phyloP scores from a whole-genome alignment of 1,139 yeast genomes.

The Hansenula lynferdii region DNA sequence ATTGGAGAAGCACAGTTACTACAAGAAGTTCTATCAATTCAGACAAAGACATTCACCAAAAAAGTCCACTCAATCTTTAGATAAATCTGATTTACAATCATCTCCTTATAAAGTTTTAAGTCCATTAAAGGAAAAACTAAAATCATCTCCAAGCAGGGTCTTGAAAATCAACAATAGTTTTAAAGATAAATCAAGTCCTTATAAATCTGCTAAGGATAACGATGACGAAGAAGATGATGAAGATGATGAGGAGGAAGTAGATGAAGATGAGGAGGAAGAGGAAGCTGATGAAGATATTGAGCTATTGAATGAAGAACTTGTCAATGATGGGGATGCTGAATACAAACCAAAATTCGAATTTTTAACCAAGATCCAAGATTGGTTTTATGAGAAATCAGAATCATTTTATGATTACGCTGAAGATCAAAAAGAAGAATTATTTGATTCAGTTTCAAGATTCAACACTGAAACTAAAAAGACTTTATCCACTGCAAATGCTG shows the following conservation, averaged over 20 bases:
- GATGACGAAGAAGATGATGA: conserved; percentile 11
- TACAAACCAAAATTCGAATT: conserved; percentile 9
- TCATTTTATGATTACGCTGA: conserved; percentile 17
- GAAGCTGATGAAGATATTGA: conserved; percentile 8
- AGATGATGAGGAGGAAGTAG: conserved; percentile 11
- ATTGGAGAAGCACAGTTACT: conserved; percentile 20
- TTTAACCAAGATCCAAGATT: conserved; percentile 15
- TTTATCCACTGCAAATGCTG: conserved; percentile 19
- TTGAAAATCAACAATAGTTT: conserved; percentile 16
- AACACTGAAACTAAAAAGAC: conserved; percentile 11
- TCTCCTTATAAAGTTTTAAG: conserved; percentile 8
- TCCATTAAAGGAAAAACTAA: conserved; percentile 8
- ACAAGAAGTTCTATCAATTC: conserved; percentile 20
- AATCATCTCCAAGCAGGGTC: conserved; percentile 17
- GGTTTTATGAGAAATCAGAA: conserved; percentile 16
- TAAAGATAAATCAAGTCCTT: conserved; percentile 19
- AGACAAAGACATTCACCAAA: conserved; percentile 22
- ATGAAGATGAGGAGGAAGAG: conserved; percentile 10
- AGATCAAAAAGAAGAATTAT: conserved; percentile 20
- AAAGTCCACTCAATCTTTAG: conserved; percentile 11
- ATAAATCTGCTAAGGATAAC: conserved; percentile 7
- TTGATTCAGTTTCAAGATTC: conserved; percentile 3
- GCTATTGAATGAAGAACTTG: conserved; percentile 1
- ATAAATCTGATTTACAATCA: conserved; percentile 6
- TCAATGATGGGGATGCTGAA: conserved; percentile 6